Evolutionary conservation across 2,329 filamentous ascomycete genomes (phyloP).

Genomic region (Mycosphaerella arachidis): DNA sequence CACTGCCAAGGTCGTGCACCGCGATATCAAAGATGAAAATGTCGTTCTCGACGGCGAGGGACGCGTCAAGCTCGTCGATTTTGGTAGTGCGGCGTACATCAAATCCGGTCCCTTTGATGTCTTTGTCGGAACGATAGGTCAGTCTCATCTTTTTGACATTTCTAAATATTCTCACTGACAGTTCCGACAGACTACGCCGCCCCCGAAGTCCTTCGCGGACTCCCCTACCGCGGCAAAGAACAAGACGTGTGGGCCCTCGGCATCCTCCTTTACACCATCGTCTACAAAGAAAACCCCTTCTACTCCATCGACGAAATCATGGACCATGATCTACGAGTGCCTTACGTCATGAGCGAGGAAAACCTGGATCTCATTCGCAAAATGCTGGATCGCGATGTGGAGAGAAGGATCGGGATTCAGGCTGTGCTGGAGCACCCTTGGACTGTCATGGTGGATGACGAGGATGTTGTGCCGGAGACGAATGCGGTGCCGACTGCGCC

Average conservation of each 20-base stretch:
- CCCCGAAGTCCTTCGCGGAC: conserved; percentile 91
- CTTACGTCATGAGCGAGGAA: conserved; percentile 81
- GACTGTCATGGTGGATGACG: conserved; percentile 45
- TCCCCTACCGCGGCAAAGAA: conserved; percentile 88
- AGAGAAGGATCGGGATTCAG: conserved; percentile 75
- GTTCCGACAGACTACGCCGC: conserved; percentile 77
- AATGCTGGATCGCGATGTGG: conserved; percentile 90
- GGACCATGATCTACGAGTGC: conserved; percentile 89
- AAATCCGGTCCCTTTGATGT: conserved; percentile 98
- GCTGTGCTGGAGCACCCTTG: conserved; percentile 88
- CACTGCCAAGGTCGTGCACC: conserved; percentile 86
- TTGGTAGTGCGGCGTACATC: conserved; percentile 96
- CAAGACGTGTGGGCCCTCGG: conserved; percentile 98
- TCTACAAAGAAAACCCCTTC: conserved; percentile 99
- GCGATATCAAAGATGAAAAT: conserved; percentile 99
- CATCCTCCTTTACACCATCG: conserved; percentile 94
- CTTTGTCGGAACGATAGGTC: conserved; percentile 97
- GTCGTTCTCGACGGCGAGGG: conserved; percentile 93
- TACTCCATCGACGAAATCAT: conserved; percentile 99
- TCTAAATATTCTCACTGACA: background rate
- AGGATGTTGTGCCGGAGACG: conserved; percentile 32
- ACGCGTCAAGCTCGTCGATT: conserved; percentile 94
- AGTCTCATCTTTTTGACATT: conserved; percentile 32
- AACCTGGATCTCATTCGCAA: conserved; percentile 86
- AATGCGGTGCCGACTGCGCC: background rate